Percentiles rank a stretch among this genome's conserved stretches.
These are phyloP conservation scores for Candida sonorensis DNA, from an alignment of 805 yeast genomes.

Conservation along the genomic window DNA sequence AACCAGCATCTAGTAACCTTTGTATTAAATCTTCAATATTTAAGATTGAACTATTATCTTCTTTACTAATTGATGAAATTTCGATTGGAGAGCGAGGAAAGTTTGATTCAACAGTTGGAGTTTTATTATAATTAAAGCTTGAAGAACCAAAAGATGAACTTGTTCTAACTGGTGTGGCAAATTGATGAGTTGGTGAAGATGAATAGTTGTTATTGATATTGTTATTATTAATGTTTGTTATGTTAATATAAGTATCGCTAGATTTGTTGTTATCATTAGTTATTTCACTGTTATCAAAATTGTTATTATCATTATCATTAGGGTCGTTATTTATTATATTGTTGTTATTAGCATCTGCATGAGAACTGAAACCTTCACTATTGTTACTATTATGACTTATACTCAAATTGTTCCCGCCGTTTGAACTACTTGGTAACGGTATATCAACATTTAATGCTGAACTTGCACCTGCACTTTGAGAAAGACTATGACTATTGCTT, in stretches of 20 bases:
- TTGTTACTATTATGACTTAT: conserved; percentile 1
- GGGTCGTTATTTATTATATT: too few species aligned
- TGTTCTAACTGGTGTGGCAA: conserved; percentile 1
- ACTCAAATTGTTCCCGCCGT: neutral
- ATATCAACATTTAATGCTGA: conserved; percentile 3
- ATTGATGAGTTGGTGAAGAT: conserved; percentile 2
- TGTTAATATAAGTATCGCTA: neutral
- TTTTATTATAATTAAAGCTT: neutral
- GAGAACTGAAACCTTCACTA: too few species aligned
- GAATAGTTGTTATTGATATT: conserved; percentile 3
- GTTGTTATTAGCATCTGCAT: too few species aligned
- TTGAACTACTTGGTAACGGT: neutral
- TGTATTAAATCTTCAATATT: conserved; percentile 82
- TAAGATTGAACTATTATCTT: conserved; percentile 1
- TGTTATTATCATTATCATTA: too few species aligned
- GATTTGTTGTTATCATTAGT: too few species aligned
- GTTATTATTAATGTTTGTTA: neutral
- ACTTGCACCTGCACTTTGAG: too few species aligned
- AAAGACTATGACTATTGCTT: too few species aligned
- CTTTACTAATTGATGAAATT: conserved; percentile 3
- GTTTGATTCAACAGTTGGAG: conserved; percentile 4
- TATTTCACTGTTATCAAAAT: too few species aligned
- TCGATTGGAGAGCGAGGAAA: conserved; percentile 16
- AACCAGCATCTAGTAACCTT: conserved; percentile 89
- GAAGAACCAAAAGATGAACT: conserved; percentile 1